These are phyloP conservation scores for Vitis cinerea DNA, from an alignment of 164 flowering plant species.

Conservation along the genomic window DNA sequence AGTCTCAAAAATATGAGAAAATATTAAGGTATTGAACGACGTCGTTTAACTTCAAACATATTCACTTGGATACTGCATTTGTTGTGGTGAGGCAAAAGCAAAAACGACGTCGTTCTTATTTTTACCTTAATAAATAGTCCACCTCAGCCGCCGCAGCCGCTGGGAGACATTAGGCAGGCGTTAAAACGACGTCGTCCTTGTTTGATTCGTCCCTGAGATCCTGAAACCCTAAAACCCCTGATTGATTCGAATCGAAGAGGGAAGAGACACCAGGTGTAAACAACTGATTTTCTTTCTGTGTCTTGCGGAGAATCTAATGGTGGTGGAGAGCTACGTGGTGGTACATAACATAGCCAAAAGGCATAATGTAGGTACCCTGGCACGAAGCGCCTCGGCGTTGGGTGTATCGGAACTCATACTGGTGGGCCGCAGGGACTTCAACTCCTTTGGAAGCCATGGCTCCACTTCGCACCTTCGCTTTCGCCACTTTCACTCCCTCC, in stretches of 20 bases:
- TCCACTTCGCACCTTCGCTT: constrained; percentile 80
- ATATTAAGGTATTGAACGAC: too few relatives aligned
- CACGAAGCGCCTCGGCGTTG: constrained; percentile 93
- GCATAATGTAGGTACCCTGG: constrained; percentile 94
- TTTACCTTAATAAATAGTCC: too few relatives aligned
- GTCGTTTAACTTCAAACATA: too few relatives aligned
- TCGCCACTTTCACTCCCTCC: constrained; percentile 89
- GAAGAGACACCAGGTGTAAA: neutral
- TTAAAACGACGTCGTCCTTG: too few relatives aligned
- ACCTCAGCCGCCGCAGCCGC: too few relatives aligned
- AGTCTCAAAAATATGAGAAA: too few relatives aligned
- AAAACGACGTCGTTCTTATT: too few relatives aligned
- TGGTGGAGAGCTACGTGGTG: constrained; percentile 64
- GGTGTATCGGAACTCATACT: constrained; percentile 86
- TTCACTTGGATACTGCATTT: too few relatives aligned
- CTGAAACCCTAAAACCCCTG: neutral
- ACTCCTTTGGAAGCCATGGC: constrained; percentile 97
- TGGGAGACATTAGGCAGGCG: too few relatives aligned
- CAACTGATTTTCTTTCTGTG: too few relatives aligned
- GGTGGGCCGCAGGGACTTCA: constrained; percentile 94
- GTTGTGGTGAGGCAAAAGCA: too few relatives aligned
- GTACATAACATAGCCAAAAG: constrained; percentile 97
- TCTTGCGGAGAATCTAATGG: constrained; percentile 13
- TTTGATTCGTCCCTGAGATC: too few relatives aligned
- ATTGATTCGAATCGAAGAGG: neutral